Base-by-base conservation (phyloP, 306 rosid genomes). In the Casuarina glauca region DNA sequence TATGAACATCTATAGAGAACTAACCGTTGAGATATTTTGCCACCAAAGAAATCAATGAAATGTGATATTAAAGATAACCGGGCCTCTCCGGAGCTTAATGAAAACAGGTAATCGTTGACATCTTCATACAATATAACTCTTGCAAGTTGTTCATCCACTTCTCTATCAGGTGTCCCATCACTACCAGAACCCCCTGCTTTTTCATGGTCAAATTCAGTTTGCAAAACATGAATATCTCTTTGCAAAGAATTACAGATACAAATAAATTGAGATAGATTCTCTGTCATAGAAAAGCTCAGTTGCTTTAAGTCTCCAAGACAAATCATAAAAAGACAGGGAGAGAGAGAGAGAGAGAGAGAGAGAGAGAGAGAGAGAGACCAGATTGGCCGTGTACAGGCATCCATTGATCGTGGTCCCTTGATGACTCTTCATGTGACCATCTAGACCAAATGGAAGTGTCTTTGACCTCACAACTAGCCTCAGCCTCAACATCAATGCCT, bases 391-490 rank as follows among this genome's bases (percentile, higher is more conserved):
- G 95, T 69, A 91, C 73, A 77, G 97, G 97, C 97, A 90, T 88
- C 98, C 98, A 94, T 79, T 94, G 97, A 78, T 86, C 90, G 86
- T 80, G 61, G 86, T 94, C 98, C 83, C 97, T 92, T 32, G 76
- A 87, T 74, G 88, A 87, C 86, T 94, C 98, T 86, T 90, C 97
- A 84, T 86, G 87, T 41, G 97, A 89, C 98, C 98, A 94, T 88
- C 85, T 89, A 74, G 72, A 72, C 98, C 98, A 94, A 62, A 97
- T 91, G 32, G 90, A 85, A 60, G 74, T 54, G 60, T 92, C 97
- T 66, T 83, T 94, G 11, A 87, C 88, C 83, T 92, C 98, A 17
- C 81, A 83, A 82, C 70, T 85, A 64, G 87, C 89, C 74, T 85
- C 92, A 62, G 86, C 86, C 76, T 82, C 88, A 61, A 87, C 79